Evolutionary conservation across 106 monocot genomes (phyloP), one percentile per base, ranked within the genome.

Genomic region (Phalaenopsis equestris): DNA sequence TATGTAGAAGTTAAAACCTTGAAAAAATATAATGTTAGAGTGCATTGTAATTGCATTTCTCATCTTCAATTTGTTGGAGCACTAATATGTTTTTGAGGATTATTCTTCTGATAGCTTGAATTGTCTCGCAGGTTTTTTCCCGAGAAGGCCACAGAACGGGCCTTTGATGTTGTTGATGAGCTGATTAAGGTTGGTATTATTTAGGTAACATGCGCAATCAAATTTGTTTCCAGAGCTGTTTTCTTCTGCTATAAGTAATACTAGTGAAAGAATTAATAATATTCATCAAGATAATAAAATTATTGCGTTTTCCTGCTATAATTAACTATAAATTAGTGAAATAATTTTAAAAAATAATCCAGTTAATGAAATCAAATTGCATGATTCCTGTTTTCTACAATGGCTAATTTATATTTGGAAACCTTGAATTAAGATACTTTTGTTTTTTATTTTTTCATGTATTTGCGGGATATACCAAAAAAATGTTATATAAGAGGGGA

Each of bases 151-250:
- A 61, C 90, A 41, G 83, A 85, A 39, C 79, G 92, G 8, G 96
- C 94, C 9, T 80, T 76, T 74, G 67, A 82, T 74, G 76, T 97
- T 82, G 83, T 94, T 70, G 75, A 72, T 79, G 94, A 94, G 85
- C 90, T 97, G 84, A 77, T 89, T 47, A 88, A 94, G 96, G 96
- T 96, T 47, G 80, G 80, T 88, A 16, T 77, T 18, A 14, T 47
- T 42, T 74, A 41, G 36, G 8, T 74, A 21, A 11, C n/a, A 17
- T 19, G 0, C 70, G 8, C n/a, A 38, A 39, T 10, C 68, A 36
- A 68, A 39, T 70, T 38, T 38, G 4, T 70, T 39, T n/a, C 21
- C 8, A 2, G 5, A 0, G 61, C 7, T 61, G 61, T 5, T 61
- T 61, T 21, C 61, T 21, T 61, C 61, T 61, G 21, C 61, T 61